Base-by-base conservation (phyloP, 176 grass and related monocot genomes). In the Alopecurus myosuroides region DNA sequence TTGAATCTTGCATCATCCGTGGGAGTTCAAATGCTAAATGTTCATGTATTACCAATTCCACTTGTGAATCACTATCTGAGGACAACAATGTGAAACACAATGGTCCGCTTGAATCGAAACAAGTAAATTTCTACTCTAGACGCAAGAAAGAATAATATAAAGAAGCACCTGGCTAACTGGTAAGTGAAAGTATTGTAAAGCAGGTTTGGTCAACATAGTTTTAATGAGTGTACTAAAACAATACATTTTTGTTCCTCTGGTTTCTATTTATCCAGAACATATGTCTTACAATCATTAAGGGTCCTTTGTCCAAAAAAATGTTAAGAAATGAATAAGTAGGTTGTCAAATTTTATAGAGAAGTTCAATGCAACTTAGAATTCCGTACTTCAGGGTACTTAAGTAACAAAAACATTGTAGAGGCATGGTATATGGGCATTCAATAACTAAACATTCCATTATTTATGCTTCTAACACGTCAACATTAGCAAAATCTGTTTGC, bases 1-100 rank as follows among this genome's bases (percentile, higher is more conserved):
- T 82, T 92, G 63, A 87, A 85, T 85, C 84, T 98, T 78, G 93
- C 97, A 84, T 95, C 93, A 58, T 98, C 87, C 49, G 89, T 98
- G 97, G 97, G 97, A 40, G 88, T 87, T 86, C 93, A 96, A 89
- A 81, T 98, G 76, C 66, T 84, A 79, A 86, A 90, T 62, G 89
- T 98, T 76, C 97, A 96, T 86, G 76, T 88, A 46, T 91, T 96
- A 84, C 84, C 97, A 10, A 57, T 98, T 78, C 97, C 91, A 40
- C 25, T 61, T 52, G 34, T 83, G 81, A 64, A 66, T 52, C 78
- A 88, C 12, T 34, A 64, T 42, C 74, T 81, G 60, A 67, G 58
- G 55, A 80, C 30, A 58, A 26, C 49, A 55, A 57, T 84, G 69
- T 69, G 46, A 83, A 84, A 50, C 31, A 56, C 40, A 48, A 9